Base-by-base conservation (phyloP, 805 yeast genomes). In the Zygosaccharomyces siamensis region DNA sequence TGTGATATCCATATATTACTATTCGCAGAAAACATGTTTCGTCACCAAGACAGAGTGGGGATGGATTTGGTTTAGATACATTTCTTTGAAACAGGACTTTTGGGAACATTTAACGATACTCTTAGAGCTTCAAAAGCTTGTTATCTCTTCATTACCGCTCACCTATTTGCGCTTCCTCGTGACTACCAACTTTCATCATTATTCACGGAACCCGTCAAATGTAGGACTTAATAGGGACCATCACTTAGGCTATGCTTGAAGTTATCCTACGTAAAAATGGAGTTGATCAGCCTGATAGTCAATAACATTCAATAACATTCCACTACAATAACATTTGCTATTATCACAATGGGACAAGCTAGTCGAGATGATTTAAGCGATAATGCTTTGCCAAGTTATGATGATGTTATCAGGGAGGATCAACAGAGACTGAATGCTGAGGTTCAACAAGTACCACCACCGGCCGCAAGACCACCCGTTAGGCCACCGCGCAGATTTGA, bases 321-420 rank as follows among this genome's bases (percentile, higher is more conserved):
- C 37, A n/a, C 10, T 16, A 0, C 11, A 4, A 14, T 5, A 4
- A 5, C 8, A 14, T 33, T 33, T 14, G 4, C 11, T 11, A 33
- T 18, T 10, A 14, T 33, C 16, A 14, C 37, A 33, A 33, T 33
- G 37, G 37, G 37, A 14, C 36, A 32, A 14, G 10, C 7, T 18
- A 33, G 37, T 23, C 45, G 26, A 33, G 49, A 50, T 24, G 41
- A 41, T 11, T 43, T 46, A 46, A 33, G 37, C 12, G 54, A 48
- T 10, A 53, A 39, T 24, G 44, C 35, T 2, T 76, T 78, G 3
- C 81, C 81, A 5, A 63, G 74, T 4, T 77, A 77, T 52, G 70
- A 69, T 6, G 79, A 76, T 41, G 77, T 75, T 1, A 46, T 71
- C 12, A 52, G 53, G 37, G 50, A 53, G 32, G 56, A 56, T 35